These are phyloP conservation scores for Colletotrichum sansevieriae DNA, from an alignment of 2,329 filamentous ascomycete genomes.

Conservation along the genomic window DNA sequence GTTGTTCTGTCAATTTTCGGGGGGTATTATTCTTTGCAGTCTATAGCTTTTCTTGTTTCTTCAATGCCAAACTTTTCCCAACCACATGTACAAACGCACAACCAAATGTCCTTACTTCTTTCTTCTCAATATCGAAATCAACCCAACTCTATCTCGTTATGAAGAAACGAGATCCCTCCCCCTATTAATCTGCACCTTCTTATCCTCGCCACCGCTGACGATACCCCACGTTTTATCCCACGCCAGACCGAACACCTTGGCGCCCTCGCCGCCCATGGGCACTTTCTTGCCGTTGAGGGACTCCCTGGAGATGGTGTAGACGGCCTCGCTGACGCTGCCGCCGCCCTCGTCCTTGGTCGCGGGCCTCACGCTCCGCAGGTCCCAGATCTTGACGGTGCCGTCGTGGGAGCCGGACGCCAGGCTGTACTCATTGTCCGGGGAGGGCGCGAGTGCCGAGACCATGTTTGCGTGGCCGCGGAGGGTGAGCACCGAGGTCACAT, in stretches of 20 bases:
- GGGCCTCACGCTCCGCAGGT: conserved; percentile 79
- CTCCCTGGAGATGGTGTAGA: conserved; percentile 83
- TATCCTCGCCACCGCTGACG: conserved; percentile 93
- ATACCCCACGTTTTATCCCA: conserved; percentile 93
- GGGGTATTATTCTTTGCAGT: conserved; percentile 42
- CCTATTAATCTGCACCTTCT: conserved; percentile 91
- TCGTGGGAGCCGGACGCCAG: conserved; percentile 92
- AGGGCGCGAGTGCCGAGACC: conserved; percentile 58
- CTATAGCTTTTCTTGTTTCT: conserved; percentile 33
- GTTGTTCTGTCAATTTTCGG: neutral
- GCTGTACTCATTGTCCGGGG: conserved; percentile 79
- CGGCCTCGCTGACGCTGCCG: conserved; percentile 76
- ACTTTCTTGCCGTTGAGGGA: conserved; percentile 75
- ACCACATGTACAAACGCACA: conserved; percentile 27
- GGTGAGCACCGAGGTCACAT: conserved; percentile 87
- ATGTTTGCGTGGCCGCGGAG: conserved; percentile 89
- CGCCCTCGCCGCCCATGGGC: conserved; percentile 80
- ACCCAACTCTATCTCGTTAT: conserved; percentile 43
- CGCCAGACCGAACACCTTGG: conserved; percentile 88
- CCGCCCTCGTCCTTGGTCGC: conserved; percentile 71
- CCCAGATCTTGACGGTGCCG: conserved; percentile 94
- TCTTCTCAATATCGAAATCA: neutral
- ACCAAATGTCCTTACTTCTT: neutral
- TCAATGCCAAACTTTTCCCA: conserved; percentile 40
- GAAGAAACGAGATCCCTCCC: conserved; percentile 65